Base-by-base conservation (phyloP, 805 yeast genomes). In the Yarrowia sp. region DNA sequence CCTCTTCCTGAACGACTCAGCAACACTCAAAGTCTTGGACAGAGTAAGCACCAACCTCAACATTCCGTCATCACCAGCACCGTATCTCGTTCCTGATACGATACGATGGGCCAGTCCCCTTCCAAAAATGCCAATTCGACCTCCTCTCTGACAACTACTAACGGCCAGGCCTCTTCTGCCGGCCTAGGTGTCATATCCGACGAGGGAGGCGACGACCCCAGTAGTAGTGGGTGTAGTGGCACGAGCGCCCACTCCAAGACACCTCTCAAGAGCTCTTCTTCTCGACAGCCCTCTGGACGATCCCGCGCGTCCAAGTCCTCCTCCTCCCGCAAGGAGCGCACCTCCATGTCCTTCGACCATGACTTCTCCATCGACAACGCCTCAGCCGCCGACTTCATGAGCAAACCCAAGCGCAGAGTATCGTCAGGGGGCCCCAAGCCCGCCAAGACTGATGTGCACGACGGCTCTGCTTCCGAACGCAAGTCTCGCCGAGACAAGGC, bases 191-290 rank as follows among this genome's bases (percentile, higher is more conserved):
- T 68, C 33, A 32, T 68, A 27, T 60, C 71, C 55, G 67, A 66
- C 46, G 77, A 74, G 49, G 62, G 59, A 16, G 63, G 44, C 18
- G 67, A 66, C 22, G 67, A 59, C 29, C 60, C 66, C 39, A 63
- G 68, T 49, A 44, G 66, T 63, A 44, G 68, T 65, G 58, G 66
- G 62, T 47, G 76, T 59, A 58, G 61, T 62, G 61, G 65, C 31
- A 36, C 61, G 47, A 55, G 47, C 36, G 61, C 61, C 61, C 46
- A 55, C 47, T 19, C 27, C 47, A 55, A 55, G 36, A 38, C 46
- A 55, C 47, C 61, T 21, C 47, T 29, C 24, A 33, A 33, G 33
- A 51, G 41, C 59, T 51, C 44, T 5, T 6, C 55, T 19, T 42
- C 49, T n/a, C 3, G 6, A 18, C 9, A 35, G 55, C 9, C 32